A percentile compares a stretch with the other conserved stretches of the same genome.
These are phyloP conservation scores for Tylopilus sp. DNA, from an alignment of 768 basidiomycete species.

Conservation along the genomic window DNA sequence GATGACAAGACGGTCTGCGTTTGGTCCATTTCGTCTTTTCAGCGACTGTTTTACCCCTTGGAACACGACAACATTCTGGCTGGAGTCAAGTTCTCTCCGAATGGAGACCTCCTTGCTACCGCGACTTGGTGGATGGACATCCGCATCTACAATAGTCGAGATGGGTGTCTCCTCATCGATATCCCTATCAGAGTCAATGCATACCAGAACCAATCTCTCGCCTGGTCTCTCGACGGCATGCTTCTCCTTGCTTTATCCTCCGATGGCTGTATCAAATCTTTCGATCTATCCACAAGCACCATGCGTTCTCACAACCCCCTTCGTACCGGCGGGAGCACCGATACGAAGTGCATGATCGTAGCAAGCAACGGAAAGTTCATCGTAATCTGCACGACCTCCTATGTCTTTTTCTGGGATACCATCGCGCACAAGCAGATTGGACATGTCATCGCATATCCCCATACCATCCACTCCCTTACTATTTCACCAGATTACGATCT, in stretches of 20 bases:
- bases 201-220: conserved; percentile 11
- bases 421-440: conserved; percentile 2
- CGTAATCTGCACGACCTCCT: not conserved
- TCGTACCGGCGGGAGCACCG: not conserved
- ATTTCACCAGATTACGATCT: conserved; percentile 10
- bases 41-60: conserved; percentile 8
- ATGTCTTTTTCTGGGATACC: conserved; percentile 11
- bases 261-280: conserved; percentile 6
- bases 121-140: conserved; percentile 14
- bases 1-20: conserved; percentile 11
- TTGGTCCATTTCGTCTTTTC: conserved; percentile 6
- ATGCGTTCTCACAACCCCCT: not conserved
- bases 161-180: conserved; percentile 6
- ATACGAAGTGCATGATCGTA: conserved; percentile 4
- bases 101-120: conserved; percentile 8
- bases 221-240: conserved; percentile 3
- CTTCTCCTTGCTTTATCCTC: conserved; percentile 7
- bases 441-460: conserved; percentile 1
- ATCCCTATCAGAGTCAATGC: conserved; percentile 7
- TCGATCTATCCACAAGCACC: not conserved
- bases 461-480: conserved; percentile 2
- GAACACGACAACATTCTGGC: conserved; percentile 5
- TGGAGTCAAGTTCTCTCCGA: conserved; percentile 12
- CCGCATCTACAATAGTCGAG: conserved; percentile 7
- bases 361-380: conserved; percentile 11